Base-by-base conservation (phyloP, 2,329 filamentous ascomycete genomes). In the Trichophyton rubrum region DNA sequence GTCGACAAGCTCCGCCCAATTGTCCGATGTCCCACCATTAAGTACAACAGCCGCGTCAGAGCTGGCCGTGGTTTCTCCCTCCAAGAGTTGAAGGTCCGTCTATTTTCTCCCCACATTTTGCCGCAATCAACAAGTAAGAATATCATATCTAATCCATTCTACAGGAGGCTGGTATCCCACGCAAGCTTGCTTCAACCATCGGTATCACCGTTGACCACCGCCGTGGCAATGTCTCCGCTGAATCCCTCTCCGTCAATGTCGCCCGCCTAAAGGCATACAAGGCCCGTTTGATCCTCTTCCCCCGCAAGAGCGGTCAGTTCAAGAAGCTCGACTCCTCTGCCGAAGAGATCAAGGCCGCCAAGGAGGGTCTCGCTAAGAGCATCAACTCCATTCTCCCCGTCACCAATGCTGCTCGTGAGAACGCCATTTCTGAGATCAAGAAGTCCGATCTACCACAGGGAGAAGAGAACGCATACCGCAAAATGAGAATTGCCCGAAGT, bases 41-140 rank as follows among this genome's bases (percentile, higher is more conserved):
- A 95, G 85, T 95, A 99, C 85, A 99, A 99, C 89, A 91, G 93
- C 77, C 90, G 90, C 77, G 88, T 95, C 75, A 88, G 93, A 77
- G 85, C 90, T 75, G 93, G 93, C 79, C 90, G 93, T 83, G 93
- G 93, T 78, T 99, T 99, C 88, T 90, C 92, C 72, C 83, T 97
- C 70, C 83, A 86, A 81, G 93, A 99, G 85, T 84, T 99, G 77
- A 99, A 99, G 91, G 92, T 96, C 88, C 68, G 77, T 69, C 62
- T 6, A 56, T 3, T 13, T 38, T 38, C 8, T 38, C n/a, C 4
- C 20, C 43, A 41, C n/a, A 2, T n/a, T 45, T 4, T 24, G 51
- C 20, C 1, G 6, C 22, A 11, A 24, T 13, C n/a, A 24, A 4
- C 30, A 11, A 13, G 9, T 1, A 57, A n/a, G 9, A 7, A 41